phyloP scores from a whole-genome alignment of 768 basidiomycete species.

The Rhizopogon salebrosus region DNA sequence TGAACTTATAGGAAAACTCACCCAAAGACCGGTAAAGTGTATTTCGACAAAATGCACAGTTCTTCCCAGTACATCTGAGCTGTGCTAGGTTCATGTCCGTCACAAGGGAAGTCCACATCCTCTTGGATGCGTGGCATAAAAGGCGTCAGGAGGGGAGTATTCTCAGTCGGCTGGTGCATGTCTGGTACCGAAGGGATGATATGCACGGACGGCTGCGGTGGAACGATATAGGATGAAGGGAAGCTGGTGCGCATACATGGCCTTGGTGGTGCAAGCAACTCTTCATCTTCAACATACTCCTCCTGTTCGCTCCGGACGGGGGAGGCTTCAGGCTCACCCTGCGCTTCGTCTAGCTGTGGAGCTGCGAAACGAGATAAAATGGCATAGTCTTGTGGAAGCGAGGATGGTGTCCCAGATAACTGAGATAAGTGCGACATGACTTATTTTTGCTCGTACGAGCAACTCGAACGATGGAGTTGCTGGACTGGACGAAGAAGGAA shows the following conservation, averaged over 20 bases:
- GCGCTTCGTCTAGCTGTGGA: slow-evolving; percentile 2
- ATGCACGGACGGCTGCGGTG: slow-evolving; percentile 15
- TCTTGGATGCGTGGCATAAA: slow-evolving; percentile 51
- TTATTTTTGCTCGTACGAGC: not conserved
- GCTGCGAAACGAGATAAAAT: slow-evolving; percentile 46
- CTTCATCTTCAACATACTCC: not conserved
- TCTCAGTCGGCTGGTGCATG: slow-evolving; percentile 32
- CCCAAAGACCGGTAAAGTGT: slow-evolving; percentile 73
- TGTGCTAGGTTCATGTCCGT: slow-evolving; percentile 22
- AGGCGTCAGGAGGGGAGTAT: slow-evolving; percentile 51
- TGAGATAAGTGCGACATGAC: not conserved
- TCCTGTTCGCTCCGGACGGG: slow-evolving; percentile 3
- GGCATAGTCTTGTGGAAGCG: slow-evolving; percentile 58
- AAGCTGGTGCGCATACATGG: slow-evolving; percentile 19
- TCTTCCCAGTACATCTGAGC: slow-evolving; percentile 49
- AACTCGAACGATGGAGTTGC: not conserved
- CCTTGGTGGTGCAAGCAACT: not conserved
- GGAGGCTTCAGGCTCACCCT: slow-evolving; percentile 1
- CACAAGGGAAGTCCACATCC: slow-evolving; percentile 19
- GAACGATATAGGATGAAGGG: slow-evolving; percentile 27
- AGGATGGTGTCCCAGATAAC: slow-evolving; percentile 32
- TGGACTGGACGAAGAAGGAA: not conserved
- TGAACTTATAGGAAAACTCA: slow-evolving; percentile 28
- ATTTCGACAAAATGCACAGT: slow-evolving; percentile 50
- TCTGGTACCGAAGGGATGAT: slow-evolving; percentile 18